Base-by-base conservation (phyloP, 1,139 yeast genomes). In the Suhomyces anneliseae region DNA sequence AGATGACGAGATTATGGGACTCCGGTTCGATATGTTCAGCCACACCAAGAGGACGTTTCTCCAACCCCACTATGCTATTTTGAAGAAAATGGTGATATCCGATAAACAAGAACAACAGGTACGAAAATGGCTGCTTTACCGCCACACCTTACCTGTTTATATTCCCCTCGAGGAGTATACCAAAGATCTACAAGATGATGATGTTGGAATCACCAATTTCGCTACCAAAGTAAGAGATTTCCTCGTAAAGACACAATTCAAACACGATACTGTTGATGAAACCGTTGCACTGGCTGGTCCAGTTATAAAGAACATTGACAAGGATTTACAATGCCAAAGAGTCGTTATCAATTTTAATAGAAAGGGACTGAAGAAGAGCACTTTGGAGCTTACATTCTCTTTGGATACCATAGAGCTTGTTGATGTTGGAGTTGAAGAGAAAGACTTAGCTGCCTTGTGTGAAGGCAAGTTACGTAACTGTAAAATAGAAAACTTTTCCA, bases 51-150 rank as follows among this genome's bases (percentile, higher is more conserved):
- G 50, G 7, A 51, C 46, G 27, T 73, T 62, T 50, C 35, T 57
- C 9, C 55, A 59, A 9, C 76, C 79, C 3, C 75, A 72, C 54
- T 74, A 74, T 54, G 68, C 68, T 10, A 73, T 74, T 4, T 57
- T 74, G 14, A 56, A 65, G 29, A 62, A 59, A 45, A 52, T 47
- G 11, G 43, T 39, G 6, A 37, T 43, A 10, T 37, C 41, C 2
- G 53, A 52, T 34, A 56, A 65, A 43, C 47, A 46, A 3, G 44
- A 40, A 3, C 50, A 44, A 7, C 19, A 43, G 1, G 38, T 33
- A 3, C 49, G 27, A 12, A 50, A 46, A 27, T 74, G 78, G 78
- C 50, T 53, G 19, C 58, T 72, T 2, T 65, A 64, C 49, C 64
- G 70, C 34, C 72, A 72, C 49, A 74, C 79, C 0, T 51, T 73